phyloP scores from a whole-genome alignment of 2,329 filamentous ascomycete genomes.

The Cercospora sp. region DNA sequence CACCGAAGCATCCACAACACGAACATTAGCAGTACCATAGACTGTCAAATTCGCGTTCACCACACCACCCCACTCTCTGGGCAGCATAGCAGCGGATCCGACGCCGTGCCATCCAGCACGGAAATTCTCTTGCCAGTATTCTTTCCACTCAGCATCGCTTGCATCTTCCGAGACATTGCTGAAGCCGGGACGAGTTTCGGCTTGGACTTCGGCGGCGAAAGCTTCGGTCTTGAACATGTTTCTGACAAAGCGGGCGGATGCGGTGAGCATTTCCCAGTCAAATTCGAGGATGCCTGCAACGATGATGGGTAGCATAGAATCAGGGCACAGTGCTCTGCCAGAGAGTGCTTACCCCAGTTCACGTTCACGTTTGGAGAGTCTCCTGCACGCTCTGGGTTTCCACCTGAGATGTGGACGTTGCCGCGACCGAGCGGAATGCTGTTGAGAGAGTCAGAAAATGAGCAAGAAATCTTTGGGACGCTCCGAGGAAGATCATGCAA shows the following conservation, averaged over 20 bases:
- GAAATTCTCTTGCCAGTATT: constrained; percentile 18
- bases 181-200: constrained; percentile 34
- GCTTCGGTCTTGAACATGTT: constrained; percentile 25
- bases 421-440: constrained; percentile 29
- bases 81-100: constrained; percentile 33
- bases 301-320: background rate
- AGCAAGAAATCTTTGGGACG: background rate
- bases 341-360: constrained; percentile 27
- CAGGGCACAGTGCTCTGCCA: background rate
- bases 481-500: background rate
- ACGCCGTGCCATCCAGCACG: constrained; percentile 24
- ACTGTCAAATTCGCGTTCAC: constrained; percentile 31
- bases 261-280: constrained; percentile 31
- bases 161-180: constrained; percentile 18
- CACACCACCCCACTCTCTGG: constrained; percentile 26
- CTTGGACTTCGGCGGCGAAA: constrained; percentile 32
- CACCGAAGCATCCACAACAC: constrained; percentile 34
- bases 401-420: constrained; percentile 30
- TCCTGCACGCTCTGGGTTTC: constrained; percentile 22
- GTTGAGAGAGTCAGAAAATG: too few species aligned
- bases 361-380: constrained; percentile 32
- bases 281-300: constrained; percentile 19
- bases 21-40: constrained; percentile 28
- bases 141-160: constrained; percentile 26
- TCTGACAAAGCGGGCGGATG: constrained; percentile 30